A percentile compares a stretch with the other conserved stretches of the same genome.
These are phyloP conservation scores for Suillus sp. DNA, from an alignment of 768 basidiomycete genomes.

Conservation along the genomic window DNA sequence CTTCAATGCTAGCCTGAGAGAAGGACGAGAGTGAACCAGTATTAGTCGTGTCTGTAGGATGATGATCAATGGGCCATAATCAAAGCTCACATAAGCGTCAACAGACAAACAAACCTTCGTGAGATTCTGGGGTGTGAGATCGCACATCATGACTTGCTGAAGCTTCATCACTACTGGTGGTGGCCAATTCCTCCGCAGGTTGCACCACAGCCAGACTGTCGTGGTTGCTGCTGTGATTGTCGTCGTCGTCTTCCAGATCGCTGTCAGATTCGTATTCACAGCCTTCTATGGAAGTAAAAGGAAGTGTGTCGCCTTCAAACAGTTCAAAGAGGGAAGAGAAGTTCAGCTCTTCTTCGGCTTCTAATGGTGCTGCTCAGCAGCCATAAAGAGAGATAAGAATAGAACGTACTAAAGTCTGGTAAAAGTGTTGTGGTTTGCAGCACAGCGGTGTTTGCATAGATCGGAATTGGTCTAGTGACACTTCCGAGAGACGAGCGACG, in stretches of 20 bases:
- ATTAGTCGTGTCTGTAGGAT: neutral
- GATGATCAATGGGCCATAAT: neutral
- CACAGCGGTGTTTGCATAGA: conserved; percentile 10
- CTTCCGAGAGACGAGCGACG: neutral
- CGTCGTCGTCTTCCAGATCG: neutral
- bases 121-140: neutral
- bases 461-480: neutral
- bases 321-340: neutral
- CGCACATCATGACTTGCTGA: neutral
- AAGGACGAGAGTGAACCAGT: neutral
- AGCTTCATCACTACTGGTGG: neutral
- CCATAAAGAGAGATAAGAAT: neutral
- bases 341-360: neutral
- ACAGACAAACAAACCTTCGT: neutral
- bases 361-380: neutral
- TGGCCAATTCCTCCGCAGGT: neutral
- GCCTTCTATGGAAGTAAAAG: neutral
- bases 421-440: conserved; percentile 5
- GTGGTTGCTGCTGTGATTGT: neutral
- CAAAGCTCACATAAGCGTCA: neutral
- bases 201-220: neutral
- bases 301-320: neutral
- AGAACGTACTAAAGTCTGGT: neutral
- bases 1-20: conserved; percentile 8
- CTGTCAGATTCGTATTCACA: neutral